These are phyloP conservation scores for Rhododendron mucronatum DNA, from an alignment of 148 eudicot genomes.

Conservation along the genomic window DNA sequence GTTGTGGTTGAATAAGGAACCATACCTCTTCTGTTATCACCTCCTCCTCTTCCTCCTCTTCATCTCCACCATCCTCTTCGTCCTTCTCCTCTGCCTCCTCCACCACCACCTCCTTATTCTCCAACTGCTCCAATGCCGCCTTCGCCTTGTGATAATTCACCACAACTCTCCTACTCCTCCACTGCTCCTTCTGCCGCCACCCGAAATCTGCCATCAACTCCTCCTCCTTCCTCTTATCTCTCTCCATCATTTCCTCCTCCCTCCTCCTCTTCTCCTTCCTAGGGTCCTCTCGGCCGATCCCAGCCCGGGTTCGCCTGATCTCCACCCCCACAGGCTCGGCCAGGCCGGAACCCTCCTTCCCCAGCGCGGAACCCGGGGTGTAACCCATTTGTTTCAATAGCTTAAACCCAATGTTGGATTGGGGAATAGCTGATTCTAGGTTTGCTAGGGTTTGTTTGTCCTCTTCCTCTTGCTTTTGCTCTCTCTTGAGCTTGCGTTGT, in stretches of 20 bases:
- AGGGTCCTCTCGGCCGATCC: conserved; percentile 84
- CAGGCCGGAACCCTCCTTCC: conserved; percentile 66
- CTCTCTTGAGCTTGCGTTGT: conserved; percentile 38
- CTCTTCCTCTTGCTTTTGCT: conserved; percentile 57
- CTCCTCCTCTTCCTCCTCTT: conserved; percentile 60
- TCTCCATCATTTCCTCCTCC: conserved; percentile 42
- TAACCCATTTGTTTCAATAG: conserved; percentile 83
- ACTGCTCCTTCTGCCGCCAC: conserved; percentile 51
- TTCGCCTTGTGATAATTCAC: conserved; percentile 60
- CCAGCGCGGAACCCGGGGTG: conserved; percentile 65
- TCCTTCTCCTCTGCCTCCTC: conserved; percentile 36
- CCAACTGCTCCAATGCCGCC: conserved; percentile 70
- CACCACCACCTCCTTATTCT: conserved; percentile 58
- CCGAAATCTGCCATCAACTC: conserved; percentile 64
- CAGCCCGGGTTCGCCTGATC: conserved; percentile 70
- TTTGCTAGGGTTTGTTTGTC: conserved; percentile 64
- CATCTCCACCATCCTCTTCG: conserved; percentile 34
- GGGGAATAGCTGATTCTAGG: conserved; percentile 61
- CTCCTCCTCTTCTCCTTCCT: conserved; percentile 55
- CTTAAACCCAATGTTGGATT: conserved; percentile 79
- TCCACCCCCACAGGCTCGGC: conserved; percentile 69
- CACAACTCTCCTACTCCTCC: conserved; percentile 52
- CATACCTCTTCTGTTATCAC: conserved; percentile 82
- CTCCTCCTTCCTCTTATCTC: conserved; percentile 41
- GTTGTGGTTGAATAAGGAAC: neutral